phyloP scores from a whole-genome alignment of 2,329 filamentous ascomycete genomes.

The Verticillium nubilum region DNA sequence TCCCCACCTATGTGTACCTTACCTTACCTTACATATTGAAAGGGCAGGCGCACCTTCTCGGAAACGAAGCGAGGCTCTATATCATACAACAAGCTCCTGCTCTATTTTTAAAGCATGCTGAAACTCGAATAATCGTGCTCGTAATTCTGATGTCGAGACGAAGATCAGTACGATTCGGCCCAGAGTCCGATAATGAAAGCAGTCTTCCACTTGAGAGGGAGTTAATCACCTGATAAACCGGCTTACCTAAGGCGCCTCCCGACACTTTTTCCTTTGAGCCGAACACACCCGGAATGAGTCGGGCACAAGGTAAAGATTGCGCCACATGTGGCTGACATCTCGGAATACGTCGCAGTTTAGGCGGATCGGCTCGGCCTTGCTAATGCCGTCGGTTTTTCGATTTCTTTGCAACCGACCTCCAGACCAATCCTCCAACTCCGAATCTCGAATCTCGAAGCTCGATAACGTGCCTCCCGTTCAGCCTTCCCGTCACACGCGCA shows the following conservation, averaged over 20 bases:
- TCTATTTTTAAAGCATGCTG: no score
- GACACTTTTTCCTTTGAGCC: background rate
- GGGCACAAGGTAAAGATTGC: background rate
- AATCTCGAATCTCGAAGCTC: background rate
- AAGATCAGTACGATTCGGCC: no score
- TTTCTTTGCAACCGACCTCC: constrained; percentile 1
- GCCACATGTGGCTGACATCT: constrained; percentile 1
- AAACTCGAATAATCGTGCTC: no score
- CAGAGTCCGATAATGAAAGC: no score
- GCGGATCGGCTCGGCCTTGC: constrained; percentile 4
- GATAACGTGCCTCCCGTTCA: background rate
- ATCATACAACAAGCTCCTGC: no score
- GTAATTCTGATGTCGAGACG: no score
- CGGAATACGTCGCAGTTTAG: constrained; percentile 5
- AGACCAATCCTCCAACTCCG: background rate
- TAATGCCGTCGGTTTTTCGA: constrained; percentile 2
- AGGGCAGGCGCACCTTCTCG: no score
- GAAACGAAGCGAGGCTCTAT: no score
- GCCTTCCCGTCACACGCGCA: background rate
- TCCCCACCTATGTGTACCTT: no score
- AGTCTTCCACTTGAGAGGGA: no score
- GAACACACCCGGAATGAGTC: background rate
- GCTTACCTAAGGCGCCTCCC: background rate
- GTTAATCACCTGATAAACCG: background rate
- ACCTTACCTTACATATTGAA: no score